Evolutionary conservation across 2,329 filamentous ascomycete genomes (phyloP).

Genomic region (Cordyceps sp.): DNA sequence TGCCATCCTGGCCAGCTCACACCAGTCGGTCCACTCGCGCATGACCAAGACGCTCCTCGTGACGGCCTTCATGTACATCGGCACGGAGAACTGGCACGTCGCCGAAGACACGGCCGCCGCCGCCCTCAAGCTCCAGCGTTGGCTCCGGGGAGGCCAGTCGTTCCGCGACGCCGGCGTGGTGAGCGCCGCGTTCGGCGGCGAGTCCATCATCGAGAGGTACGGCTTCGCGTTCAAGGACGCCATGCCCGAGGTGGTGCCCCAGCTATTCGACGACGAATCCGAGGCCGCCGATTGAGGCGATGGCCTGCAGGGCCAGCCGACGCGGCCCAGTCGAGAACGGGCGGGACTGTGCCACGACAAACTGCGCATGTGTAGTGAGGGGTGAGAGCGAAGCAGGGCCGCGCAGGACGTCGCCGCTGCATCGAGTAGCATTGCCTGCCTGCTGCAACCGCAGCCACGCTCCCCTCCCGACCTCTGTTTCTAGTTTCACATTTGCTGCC

Average conservation of each 20-base stretch:
- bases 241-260: conserved; percentile 6
- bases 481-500: no score
- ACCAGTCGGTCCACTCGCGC: conserved; percentile 21
- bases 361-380: no score
- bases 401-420: no score
- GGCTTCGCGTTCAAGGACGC: conserved; percentile 11
- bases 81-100: conserved; percentile 31
- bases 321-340: no score
- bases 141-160: conserved; percentile 17
- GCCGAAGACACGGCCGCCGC: conserved; percentile 18
- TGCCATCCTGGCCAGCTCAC: conserved; percentile 21
- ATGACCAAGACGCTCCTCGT: conserved; percentile 29
- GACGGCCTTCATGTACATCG: conserved; percentile 25
- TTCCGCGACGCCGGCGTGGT: conserved; percentile 1
- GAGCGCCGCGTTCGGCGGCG: conserved; percentile 8
- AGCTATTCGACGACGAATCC: conserved; percentile 2
- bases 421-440: no score
- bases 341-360: no score
- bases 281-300: not conserved
- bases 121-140: conserved; percentile 22
- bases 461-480: no score
- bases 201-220: conserved; percentile 9
- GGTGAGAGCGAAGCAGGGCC: no score
- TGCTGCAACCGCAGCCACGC: no score
- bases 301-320: no score